Percentiles rank a stretch among this genome's conserved stretches.
Evolutionary conservation across 2,329 filamentous ascomycete species (phyloP).

Genomic region (Beauveria scarabaeidicola): DNA sequence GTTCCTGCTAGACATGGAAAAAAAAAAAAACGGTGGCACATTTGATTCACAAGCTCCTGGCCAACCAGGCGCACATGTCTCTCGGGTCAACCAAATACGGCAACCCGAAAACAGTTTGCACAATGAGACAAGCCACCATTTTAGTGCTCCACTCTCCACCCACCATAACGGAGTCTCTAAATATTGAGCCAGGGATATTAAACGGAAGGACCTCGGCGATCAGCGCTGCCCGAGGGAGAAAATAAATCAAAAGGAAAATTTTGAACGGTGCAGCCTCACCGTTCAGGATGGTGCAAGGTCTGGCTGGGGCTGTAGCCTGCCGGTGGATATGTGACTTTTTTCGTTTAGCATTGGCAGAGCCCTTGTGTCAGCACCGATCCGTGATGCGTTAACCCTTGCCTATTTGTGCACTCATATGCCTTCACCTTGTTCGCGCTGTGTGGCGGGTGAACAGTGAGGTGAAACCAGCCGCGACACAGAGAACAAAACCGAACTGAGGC

Average conservation of each 20-base stretch:
- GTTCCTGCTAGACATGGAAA: neutral
- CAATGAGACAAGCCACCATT: neutral
- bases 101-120: neutral
- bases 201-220: neutral
- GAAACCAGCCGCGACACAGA: neutral
- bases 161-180: neutral
- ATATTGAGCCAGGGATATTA: neutral
- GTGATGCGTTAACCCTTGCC: no score
- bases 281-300: neutral
- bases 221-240: neutral
- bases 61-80: neutral
- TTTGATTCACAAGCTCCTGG: neutral
- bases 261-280: neutral
- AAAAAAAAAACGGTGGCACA: neutral
- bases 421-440: no score
- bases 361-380: no score
- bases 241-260: neutral
- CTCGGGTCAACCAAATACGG: conserved; percentile 1
- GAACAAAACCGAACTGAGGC: neutral
- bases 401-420: no score
- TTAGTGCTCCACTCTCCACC: neutral
- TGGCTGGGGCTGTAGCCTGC: neutral
- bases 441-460: neutral
- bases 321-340: neutral
- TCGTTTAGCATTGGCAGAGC: no score